Evolutionary conservation across 306 rosid genomes (phyloP), one percentile per base, ranked within the genome.

Genomic region (Glycine tomentella): DNA sequence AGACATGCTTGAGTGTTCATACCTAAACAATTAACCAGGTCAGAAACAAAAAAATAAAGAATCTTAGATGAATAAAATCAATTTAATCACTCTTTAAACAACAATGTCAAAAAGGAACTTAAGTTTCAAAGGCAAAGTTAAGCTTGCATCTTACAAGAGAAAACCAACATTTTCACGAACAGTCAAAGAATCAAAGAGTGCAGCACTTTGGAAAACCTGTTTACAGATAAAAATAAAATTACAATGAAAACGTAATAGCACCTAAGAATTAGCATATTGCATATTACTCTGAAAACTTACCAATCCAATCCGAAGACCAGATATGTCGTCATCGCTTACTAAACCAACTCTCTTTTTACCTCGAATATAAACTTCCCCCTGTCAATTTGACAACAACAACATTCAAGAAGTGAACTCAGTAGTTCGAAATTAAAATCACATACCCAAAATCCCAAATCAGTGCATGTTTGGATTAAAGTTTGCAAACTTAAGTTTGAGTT

Each of bases 201-300:
- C 99, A 8, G 99, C 99, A 82, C 99, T 96, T 88, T 96, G 99
- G 85, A 96, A 96, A 72, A 96, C 99, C 99, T 96, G 88, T 84
- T 72, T 38, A 82, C 50, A 73, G 25, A 78, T 58, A 57, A 71
- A 3, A 67, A 51, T 36, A 36, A 65, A 7, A 25, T 83, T 75
- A 77, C 81, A 64, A 69, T 4, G 7, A 31, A 63, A 72, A 53
- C 3, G 5, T 61, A 62, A 48, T 72, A 52, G 56, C 55, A 61
- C 52, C 15, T 53, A 25, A 61, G 65, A 80, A 72, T 56, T 58
- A 70, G 68, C 48, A 51, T 34, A 51, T 33, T 46, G 46, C 80
- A 67, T 13, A 57, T 80, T 68, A 71, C 58, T 68, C 76, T 44
- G 44, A 71, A 71, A 83, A 63, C 86, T 83, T 88, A 96, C 99